A percentile compares a stretch with the other conserved stretches of the same genome.
phyloP scores from a whole-genome alignment of 495 filamentous ascomycete species.

The Podospora appendiculata region DNA sequence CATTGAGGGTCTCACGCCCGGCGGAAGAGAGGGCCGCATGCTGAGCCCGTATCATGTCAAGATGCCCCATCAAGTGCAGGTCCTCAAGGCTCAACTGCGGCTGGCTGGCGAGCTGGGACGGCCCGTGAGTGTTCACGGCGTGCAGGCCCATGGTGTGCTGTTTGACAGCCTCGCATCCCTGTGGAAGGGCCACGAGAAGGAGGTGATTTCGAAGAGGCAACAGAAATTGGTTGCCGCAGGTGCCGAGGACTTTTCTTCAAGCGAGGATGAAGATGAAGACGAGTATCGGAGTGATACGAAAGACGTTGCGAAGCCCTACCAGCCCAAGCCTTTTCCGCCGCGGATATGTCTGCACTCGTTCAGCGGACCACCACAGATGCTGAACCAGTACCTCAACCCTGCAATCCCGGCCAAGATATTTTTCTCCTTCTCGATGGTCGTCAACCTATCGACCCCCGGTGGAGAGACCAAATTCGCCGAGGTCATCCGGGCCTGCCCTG shows the following conservation, averaged over 20 bases:
- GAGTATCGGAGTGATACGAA: slow-evolving; percentile 2
- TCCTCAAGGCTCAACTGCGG: slow-evolving; percentile 75
- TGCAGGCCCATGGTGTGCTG: slow-evolving; percentile 79
- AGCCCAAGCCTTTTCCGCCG: slow-evolving; percentile 64
- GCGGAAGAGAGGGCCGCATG: slow-evolving; percentile 69
- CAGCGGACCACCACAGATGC: slow-evolving; percentile 66
- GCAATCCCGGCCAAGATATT: slow-evolving; percentile 71
- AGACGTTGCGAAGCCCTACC: slow-evolving; percentile 4
- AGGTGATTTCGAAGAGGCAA: slow-evolving; percentile 56
- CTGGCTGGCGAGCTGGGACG: slow-evolving; percentile 77
- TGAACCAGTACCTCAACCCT: slow-evolving; percentile 71
- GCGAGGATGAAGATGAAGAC: slow-evolving; percentile 27
- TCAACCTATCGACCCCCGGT: slow-evolving; percentile 61
- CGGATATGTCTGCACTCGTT: slow-evolving; percentile 93
- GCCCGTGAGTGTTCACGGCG: slow-evolving; percentile 82
- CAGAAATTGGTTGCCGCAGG: slow-evolving; percentile 34
- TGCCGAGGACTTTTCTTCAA: slow-evolving; percentile 39
- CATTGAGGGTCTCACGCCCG: slow-evolving; percentile 57
- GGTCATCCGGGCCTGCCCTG: slow-evolving; percentile 67
- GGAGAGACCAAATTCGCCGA: slow-evolving; percentile 40
- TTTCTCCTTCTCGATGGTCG: slow-evolving; percentile 78
- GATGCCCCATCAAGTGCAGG: slow-evolving; percentile 65
- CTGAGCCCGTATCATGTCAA: slow-evolving; percentile 70
- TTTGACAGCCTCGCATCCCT: slow-evolving; percentile 65
- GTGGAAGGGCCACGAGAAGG: slow-evolving; percentile 78